Base-by-base conservation (phyloP, 805 yeast species). In the Candida germanica region DNA sequence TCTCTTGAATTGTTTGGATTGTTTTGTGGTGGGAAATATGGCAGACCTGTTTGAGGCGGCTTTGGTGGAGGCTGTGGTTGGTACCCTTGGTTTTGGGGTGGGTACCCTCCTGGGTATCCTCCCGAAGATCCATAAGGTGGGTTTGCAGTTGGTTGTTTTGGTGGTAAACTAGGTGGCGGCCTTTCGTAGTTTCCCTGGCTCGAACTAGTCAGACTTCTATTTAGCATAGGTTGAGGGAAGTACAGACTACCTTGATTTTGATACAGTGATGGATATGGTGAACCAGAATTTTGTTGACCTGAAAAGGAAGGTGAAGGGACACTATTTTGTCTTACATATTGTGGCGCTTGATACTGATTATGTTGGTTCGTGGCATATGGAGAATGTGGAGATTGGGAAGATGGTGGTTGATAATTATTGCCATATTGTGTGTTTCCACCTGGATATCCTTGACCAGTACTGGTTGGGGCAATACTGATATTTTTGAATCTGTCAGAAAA, bases 81-180 rank as follows among this genome's bases (percentile, higher is more conserved):
- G 35, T 36, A 24, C 13, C 33, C 12, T n/a, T 21, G 4, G 12
- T 19, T 13, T 23, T 18, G 23, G 17, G 29, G 29, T 31, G 32
- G 25, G 31, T 17, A 7, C 20, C n/a, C 16, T 14, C 9, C 13
- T 31, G 33, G 6, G n/a, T n/a, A n/a, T n/a, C n/a, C n/a, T n/a
- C n/a, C n/a, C n/a, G n/a, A n/a, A n/a, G n/a, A n/a, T n/a, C n/a
- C n/a, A n/a, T n/a, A n/a, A n/a, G 27, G 15, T 26, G 27, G 16
- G 9, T 12, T 10, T 29, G 32, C 11, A n/a, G 29, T 27, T 33
- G 38, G 39, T 12, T 36, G 39, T 21, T 37, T 39, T 2, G 42
- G 40, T 15, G 48, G 48, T 15, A 40, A 22, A 10, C 26, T 35
- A 5, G 48, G 48, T 18, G 45, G 38, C 13, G 42, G 39, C 7